phyloP scores from a whole-genome alignment of 192 early-diverging fungal genomes.

The Paraglomus occultum region DNA sequence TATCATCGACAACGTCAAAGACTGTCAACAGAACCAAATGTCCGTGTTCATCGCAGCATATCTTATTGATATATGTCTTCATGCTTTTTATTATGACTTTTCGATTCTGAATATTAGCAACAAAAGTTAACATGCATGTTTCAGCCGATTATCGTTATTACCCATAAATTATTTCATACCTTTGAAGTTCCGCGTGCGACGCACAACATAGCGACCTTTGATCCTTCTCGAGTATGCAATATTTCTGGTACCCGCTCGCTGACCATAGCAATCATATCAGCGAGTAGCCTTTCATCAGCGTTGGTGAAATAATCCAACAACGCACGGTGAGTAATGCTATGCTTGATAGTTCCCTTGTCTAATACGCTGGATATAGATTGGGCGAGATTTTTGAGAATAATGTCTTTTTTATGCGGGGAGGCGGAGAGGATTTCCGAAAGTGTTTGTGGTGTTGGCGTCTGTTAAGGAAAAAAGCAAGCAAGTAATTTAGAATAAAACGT shows the following conservation, averaged over 20 bases:
- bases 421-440: slow-evolving; percentile 59
- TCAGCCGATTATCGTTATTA: no score
- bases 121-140: neutral
- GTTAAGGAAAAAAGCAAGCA: neutral
- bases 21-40: slow-evolving; percentile 78
- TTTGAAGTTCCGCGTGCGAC: slow-evolving; percentile 78
- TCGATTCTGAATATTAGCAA: slow-evolving; percentile 57
- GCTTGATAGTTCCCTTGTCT: slow-evolving; percentile 77
- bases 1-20: slow-evolving; percentile 93
- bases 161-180: slow-evolving; percentile 15
- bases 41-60: slow-evolving; percentile 88
- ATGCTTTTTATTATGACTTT: slow-evolving; percentile 86
- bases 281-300: slow-evolving; percentile 53
- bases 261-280: slow-evolving; percentile 70
- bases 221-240: slow-evolving; percentile 90
- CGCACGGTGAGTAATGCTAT: slow-evolving; percentile 83
- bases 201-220: slow-evolving; percentile 80
- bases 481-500: no score
- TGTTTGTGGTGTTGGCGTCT: slow-evolving; percentile 35
- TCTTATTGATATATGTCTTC: slow-evolving; percentile 75
- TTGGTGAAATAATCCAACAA: slow-evolving; percentile 79
- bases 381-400: slow-evolving; percentile 68
- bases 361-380: slow-evolving; percentile 68
- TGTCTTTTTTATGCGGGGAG: slow-evolving; percentile 68
- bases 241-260: slow-evolving; percentile 84